These are phyloP conservation scores for Calonectria leucothoes DNA, from an alignment of 2,329 filamentous ascomycete genomes.

Conservation along the genomic window DNA sequence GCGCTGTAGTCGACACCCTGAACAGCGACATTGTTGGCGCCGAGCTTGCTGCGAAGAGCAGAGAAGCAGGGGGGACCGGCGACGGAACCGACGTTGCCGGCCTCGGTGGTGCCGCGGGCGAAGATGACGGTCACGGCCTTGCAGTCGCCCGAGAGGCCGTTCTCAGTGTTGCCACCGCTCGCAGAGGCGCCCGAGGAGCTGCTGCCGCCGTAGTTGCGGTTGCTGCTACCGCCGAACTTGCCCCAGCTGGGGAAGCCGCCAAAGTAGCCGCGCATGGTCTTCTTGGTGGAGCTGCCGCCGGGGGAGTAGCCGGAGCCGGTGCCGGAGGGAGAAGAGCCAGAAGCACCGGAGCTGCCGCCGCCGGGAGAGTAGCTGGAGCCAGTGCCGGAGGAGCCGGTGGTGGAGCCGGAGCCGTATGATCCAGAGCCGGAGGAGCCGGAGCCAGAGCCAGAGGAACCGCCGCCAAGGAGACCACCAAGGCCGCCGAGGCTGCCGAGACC, in stretches of 20 bases:
- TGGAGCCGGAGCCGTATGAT: not conserved
- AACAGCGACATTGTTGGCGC: slow-evolving; percentile 57
- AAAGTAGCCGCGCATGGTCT: not conserved
- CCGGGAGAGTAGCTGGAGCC: not conserved
- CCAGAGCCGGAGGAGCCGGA: not conserved
- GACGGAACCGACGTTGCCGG: slow-evolving; percentile 61
- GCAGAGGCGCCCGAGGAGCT: slow-evolving; percentile 2
- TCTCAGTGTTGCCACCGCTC: slow-evolving; percentile 35
- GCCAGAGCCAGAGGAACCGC: not conserved
- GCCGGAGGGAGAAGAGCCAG: not conserved
- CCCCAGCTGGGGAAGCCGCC: not conserved
- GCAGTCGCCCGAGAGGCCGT: slow-evolving; percentile 38
- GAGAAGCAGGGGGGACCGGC: slow-evolving; percentile 64
- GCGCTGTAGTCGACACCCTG: slow-evolving; percentile 68
- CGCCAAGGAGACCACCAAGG: not conserved
- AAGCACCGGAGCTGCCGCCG: not conserved
- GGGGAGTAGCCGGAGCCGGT: not conserved
- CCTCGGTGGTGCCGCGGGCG: slow-evolving; percentile 66
- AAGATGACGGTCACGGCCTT: slow-evolving; percentile 63
- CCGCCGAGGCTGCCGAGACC: not conserved
- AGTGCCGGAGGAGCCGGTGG: not conserved
- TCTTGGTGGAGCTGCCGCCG: not conserved
- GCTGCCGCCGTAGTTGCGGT: too few relatives aligned
- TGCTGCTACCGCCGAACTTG: not conserved
- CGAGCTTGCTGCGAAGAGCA: slow-evolving; percentile 54